These are phyloP conservation scores for Candida fluviatilis DNA, from an alignment of 805 yeast species.

Conservation along the genomic window DNA sequence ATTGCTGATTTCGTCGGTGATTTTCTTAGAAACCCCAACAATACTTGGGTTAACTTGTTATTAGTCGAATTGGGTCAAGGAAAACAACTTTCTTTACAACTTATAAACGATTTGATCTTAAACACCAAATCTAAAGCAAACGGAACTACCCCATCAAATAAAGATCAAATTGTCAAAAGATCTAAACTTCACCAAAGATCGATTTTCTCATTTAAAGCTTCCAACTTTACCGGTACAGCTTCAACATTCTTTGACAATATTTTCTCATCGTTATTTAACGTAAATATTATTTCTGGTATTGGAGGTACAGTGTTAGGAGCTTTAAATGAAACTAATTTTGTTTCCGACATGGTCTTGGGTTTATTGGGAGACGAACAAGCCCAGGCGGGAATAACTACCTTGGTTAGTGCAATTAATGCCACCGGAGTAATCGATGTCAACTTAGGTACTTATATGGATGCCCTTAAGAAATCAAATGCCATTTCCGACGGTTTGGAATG, in stretches of 20 bases:
- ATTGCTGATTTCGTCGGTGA: conserved; percentile 25
- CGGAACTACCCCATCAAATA: conserved; percentile 1
- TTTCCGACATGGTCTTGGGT: conserved; percentile 22
- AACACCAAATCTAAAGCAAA: conserved; percentile 18
- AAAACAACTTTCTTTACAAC: conserved; percentile 23
- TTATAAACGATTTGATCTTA: conserved; percentile 24
- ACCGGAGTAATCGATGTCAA: conserved; percentile 31
- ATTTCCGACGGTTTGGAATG: conserved; percentile 21
- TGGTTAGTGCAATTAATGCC: conserved; percentile 21
- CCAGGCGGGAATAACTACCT: conserved; percentile 13
- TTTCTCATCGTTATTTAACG: conserved; percentile 18
- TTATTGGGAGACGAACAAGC: conserved; percentile 19
- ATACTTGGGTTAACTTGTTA: conserved; percentile 27
- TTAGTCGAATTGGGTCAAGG: conserved; percentile 32
- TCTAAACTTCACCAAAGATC: background rate
- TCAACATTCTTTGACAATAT: conserved; percentile 27
- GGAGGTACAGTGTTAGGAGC: conserved; percentile 23
- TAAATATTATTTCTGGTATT: conserved; percentile 17
- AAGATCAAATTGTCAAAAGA: background rate
- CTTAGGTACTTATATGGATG: conserved; percentile 16
- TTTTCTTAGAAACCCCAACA: conserved; percentile 15
- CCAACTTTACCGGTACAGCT: conserved; percentile 27
- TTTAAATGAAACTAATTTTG: conserved; percentile 27
- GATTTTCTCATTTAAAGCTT: background rate
- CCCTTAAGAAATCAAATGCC: conserved; percentile 18